Percentiles rank a stretch among this genome's conserved stretches.
phyloP scores from a whole-genome alignment of 768 basidiomycete genomes.

The Mrakia frigida region DNA sequence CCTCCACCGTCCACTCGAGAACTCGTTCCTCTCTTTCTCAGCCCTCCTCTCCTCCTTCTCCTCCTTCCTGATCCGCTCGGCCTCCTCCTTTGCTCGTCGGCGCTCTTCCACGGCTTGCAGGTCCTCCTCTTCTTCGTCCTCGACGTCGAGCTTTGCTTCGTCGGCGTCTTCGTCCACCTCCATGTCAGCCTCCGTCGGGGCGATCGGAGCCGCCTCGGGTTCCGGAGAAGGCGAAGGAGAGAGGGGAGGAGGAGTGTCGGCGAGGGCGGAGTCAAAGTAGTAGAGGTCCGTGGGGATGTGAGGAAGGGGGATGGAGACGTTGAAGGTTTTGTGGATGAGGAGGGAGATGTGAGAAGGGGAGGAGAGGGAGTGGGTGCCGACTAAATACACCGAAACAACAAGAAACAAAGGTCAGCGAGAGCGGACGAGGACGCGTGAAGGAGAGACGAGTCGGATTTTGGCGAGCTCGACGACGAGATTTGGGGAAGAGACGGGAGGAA shows the following conservation, averaged over 20 bases:
- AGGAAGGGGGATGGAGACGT: slow-evolving; percentile 86
- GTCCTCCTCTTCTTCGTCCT: slow-evolving; percentile 33
- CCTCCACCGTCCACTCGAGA: slow-evolving; percentile 70
- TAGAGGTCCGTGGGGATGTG: slow-evolving; percentile 77
- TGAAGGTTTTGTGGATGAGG: slow-evolving; percentile 85
- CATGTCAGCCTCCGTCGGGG: slow-evolving; percentile 36
- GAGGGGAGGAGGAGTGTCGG: slow-evolving; percentile 60
- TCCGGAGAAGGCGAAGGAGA: slow-evolving; percentile 50
- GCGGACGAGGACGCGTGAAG: neutral
- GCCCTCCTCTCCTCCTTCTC: slow-evolving; percentile 35
- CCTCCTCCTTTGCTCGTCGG: slow-evolving; percentile 41
- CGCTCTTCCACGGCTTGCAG: slow-evolving; percentile 4
- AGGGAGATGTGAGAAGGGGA: slow-evolving; percentile 90
- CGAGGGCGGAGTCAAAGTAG: slow-evolving; percentile 61
- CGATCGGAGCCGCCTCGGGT: slow-evolving; percentile 49
- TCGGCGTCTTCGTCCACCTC: slow-evolving; percentile 35
- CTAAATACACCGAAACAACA: slow-evolving; percentile 46
- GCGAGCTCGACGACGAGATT: neutral
- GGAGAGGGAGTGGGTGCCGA: slow-evolving; percentile 77
- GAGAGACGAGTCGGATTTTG: neutral
- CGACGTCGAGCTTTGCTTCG: no score
- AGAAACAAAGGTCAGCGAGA: neutral
- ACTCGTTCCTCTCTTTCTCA: slow-evolving; percentile 46
- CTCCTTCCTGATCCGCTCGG: slow-evolving; percentile 47
- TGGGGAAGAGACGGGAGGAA: neutral